Evolutionary conservation across 805 yeast species (phyloP), one percentile per base, ranked within the genome.

Genomic region (Alloascoidea africana): DNA sequence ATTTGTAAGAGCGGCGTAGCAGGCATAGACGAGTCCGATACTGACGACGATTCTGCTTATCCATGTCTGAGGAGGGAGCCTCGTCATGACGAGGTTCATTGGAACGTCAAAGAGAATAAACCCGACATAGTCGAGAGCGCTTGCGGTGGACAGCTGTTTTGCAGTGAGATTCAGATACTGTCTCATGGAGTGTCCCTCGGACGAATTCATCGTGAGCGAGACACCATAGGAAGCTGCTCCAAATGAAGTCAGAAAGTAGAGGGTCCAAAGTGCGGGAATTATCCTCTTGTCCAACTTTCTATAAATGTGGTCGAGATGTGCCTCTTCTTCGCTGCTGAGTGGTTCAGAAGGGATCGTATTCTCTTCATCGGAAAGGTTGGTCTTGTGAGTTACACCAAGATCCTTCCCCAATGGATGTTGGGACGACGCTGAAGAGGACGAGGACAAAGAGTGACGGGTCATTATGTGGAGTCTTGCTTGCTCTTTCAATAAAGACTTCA

Each of bases 21-120:
- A 85, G 1, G 81, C 53, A 49, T 80, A 82, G 1, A 81, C 85
- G 33, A 82, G 47, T 5, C 94, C 94, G 34, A 84, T 83, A 17
- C 83, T 64, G 32, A 80, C 61, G 27, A 81, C 77, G 46, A 80
- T 83, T 54, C 94, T 70, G 5, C 83, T 64, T 43, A 84, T 59
- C 95, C 95, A 84, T 1, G 79, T 68, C 47, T 84, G 91, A 2
- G 95, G 94, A 16, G 86, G 76, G 5, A 82, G 67, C 39, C 65
- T 63, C n/a, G 93, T 83, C 93, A 84, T 82, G 37, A 73, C 59
- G 46, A 84, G 63, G 55, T 84, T 84, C 87, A 82, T 82, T 23
- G 95, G 95, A 27, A 84, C 75, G 55, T 84, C 94, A 51, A 84
- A 84, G 33, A 84, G 60, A 45, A 84, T 82, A 53, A 71, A 82